These are phyloP conservation scores for Yamadazyma epiphylla DNA, from an alignment of 1,139 yeast genomes.

Conservation along the genomic window DNA sequence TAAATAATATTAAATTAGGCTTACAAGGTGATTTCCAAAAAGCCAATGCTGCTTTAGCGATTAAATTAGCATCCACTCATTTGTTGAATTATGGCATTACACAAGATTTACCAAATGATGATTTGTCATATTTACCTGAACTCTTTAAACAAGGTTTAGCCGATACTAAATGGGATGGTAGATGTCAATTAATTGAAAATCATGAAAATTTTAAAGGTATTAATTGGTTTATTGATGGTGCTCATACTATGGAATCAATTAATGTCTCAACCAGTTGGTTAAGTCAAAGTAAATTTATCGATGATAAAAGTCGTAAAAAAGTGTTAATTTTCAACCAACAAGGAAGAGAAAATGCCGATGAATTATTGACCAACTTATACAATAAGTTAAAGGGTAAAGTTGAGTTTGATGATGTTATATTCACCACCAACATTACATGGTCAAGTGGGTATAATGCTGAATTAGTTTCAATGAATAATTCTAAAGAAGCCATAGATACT, in stretches of 20 bases:
- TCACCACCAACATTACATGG: constrained; percentile 93
- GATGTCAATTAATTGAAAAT: constrained; percentile 72
- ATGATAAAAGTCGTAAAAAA: constrained; percentile 19
- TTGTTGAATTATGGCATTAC: constrained; percentile 45
- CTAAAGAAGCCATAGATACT: constrained; percentile 71
- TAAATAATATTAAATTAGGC: constrained; percentile 52
- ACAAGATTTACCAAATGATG: constrained; percentile 21
- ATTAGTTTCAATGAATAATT: constrained; percentile 78
- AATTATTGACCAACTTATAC: constrained; percentile 54
- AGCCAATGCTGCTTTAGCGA: constrained; percentile 84
- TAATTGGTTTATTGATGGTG: constrained; percentile 90
- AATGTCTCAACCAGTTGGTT: constrained; percentile 82
- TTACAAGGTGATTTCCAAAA: constrained; percentile 84
- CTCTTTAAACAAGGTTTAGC: constrained; percentile 64
- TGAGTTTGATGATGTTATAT: constrained; percentile 69
- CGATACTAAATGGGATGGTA: constrained; percentile 83
- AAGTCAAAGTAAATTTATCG: constrained; percentile 25
- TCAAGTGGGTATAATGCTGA: constrained; percentile 83
- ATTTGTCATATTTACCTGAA: constrained; percentile 45
- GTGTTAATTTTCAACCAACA: constrained; percentile 89
- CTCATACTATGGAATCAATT: constrained; percentile 89
- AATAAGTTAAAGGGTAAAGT: constrained; percentile 30
- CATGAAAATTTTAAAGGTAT: constrained; percentile 39
- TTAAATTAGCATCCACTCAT: constrained; percentile 66
- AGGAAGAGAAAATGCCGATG: constrained; percentile 73